Evolutionary conservation across 2,329 filamentous ascomycete genomes (phyloP), one percentile per base, ranked within the genome.

Genomic region (Cylindrodendrum hubeiense): DNA sequence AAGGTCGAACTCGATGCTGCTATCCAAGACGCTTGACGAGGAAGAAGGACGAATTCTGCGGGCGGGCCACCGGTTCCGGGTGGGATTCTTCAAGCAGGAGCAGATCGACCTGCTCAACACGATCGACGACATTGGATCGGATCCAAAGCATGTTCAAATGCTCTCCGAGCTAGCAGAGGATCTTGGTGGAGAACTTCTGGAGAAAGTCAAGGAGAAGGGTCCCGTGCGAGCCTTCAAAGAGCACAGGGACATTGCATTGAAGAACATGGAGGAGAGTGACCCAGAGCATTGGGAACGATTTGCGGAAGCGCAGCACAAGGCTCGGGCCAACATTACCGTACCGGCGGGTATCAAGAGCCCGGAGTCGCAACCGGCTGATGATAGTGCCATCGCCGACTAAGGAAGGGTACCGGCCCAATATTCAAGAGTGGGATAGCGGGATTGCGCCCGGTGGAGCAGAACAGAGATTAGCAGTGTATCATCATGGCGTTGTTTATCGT

Each of bases 271-370:
- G 19, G 87, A 87, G 5, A 85, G 86, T 28, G 92, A 94, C 68
- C 89, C 90, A 0, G 87, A 89, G 67, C 85, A 91, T 76, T 88
- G 92, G 86, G 85, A 86, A 53, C 79, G 80, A 8, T 88, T 94
- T 74, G 84, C 86, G 24, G 88, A 91, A 78, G 82, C 85, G 39
- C 89, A 90, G 78, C 81, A 87, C 72, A 89, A 89, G 78, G 86
- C 87, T 6, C 80, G 83, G 61, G 85, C 84, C 12, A 89, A 89
- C 70, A 82, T 86, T 21, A 80, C 72, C 26, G 74, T 79, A 46
- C 70, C 76, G 7, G 59, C 69, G 33, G 64, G 65, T 57, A 70
- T 74, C 55, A 74, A 77, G 67, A 70, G 67, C 7, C 64, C 64
- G 30, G 72, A 74, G 57, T 56, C 50, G n/a, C 66, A 50, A 13